Evolutionary conservation across 306 rosid genomes (phyloP), one percentile per base, ranked within the genome.

Genomic region (Cicer judaicum): DNA sequence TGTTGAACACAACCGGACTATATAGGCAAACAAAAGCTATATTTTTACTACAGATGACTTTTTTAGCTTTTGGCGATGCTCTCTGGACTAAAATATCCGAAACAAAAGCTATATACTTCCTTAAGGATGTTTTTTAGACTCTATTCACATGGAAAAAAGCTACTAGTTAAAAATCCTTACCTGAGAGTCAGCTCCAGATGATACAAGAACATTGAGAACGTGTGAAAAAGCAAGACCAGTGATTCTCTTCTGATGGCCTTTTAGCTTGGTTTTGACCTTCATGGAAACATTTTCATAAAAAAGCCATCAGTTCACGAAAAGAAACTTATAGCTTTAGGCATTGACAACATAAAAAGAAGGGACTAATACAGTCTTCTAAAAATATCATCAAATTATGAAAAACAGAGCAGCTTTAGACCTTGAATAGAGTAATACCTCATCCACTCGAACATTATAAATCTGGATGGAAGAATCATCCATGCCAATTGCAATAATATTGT

Each of bases 111-210:
- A 5, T 24, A 13, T 49, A 34, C 64, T 50, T 77, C 41, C 38
- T 64, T 18, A 21, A 68, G 68, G 69, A 7, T 49, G 10, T 9
- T 56, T 13, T 46, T 67, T 36, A 41, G 41, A 59, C 75, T 78
- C 8, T 16, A 57, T 4, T 67, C 74, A 57, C 46, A 39, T 42
- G 54, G 69, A 41, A 59, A 84, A 62, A 34, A 21, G 55, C 73
- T 13, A 56, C 39, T 73, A 54, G 68, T 55, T 44, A 13, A 78
- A 57, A 63, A 24, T 52, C 76, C 74, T 82, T 84, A 95, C 99
- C 99, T 95, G 99, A 36, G 99, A 95, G 84, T 95, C 99, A 4
- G 99, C 99, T 75, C 98, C 99, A 10, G 99, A 95, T 76, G 99
- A 95, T 53, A 95, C 98, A 73, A 95, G 99, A 80, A 95, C 93